These are phyloP conservation scores for Amanita phalloides DNA, from an alignment of 768 basidiomycete genomes.

Conservation along the genomic window DNA sequence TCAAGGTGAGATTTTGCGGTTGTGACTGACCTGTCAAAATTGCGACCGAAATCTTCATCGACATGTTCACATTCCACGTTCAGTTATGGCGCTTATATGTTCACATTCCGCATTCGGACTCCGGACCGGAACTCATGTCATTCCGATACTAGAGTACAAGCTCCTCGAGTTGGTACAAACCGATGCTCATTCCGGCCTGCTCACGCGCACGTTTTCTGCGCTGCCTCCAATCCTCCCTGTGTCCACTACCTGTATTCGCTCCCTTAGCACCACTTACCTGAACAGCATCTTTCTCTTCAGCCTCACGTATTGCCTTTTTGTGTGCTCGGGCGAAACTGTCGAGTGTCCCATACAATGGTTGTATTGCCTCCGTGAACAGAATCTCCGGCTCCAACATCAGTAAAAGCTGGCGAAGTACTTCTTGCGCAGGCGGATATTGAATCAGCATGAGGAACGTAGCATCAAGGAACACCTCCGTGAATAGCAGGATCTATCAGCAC, in stretches of 20 bases:
- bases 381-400: constrained; percentile 48
- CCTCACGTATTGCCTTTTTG: constrained; percentile 33
- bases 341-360: constrained; percentile 48
- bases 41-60: constrained; percentile 9
- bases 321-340: constrained; percentile 54
- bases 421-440: constrained; percentile 50
- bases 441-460: constrained; percentile 60
- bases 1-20: neutral
- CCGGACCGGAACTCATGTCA: too few relatives aligned
- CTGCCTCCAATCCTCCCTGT: constrained; percentile 36
- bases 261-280: constrained; percentile 17
- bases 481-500: constrained; percentile 35
- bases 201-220: constrained; percentile 43
- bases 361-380: constrained; percentile 33
- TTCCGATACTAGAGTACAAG: constrained; percentile 32
- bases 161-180: constrained; percentile 66
- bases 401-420: constrained; percentile 36
- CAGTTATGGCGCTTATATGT: neutral
- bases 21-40: constrained; percentile 12
- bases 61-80: neutral
- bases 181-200: constrained; percentile 41
- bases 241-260: constrained; percentile 21
- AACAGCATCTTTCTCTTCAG: constrained; percentile 12
- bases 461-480: constrained; percentile 61
- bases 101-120: neutral